Percentiles rank a stretch among this genome's conserved stretches.
These are phyloP conservation scores for Ophiostoma australiae DNA, from an alignment of 2,329 filamentous ascomycete genomes.

Conservation along the genomic window DNA sequence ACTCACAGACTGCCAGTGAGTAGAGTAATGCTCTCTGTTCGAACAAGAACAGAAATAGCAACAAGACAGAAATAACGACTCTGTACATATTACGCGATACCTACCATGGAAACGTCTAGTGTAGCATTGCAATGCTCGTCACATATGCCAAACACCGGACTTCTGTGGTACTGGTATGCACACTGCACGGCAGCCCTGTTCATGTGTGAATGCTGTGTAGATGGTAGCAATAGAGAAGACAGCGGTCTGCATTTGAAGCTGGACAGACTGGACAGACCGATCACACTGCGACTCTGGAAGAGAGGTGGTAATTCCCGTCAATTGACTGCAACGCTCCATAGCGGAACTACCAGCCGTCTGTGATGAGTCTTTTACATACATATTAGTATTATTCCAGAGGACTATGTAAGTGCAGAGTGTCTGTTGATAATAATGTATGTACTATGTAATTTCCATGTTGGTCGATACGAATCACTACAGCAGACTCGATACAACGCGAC, in stretches of 20 bases:
- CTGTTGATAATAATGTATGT: too few species aligned
- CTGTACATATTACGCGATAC: neutral
- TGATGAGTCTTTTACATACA: neutral
- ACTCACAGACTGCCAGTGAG: too few species aligned
- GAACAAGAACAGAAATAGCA: neutral
- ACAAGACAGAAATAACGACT: neutral
- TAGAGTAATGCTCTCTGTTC: too few species aligned
- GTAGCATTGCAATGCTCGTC: neutral
- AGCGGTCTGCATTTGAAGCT: neutral
- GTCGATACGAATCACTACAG: neutral
- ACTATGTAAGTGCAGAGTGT: neutral
- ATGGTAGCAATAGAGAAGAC: too few species aligned
- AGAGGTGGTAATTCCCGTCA: neutral
- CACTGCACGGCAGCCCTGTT: neutral
- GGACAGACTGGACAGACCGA: neutral
- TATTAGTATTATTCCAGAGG: too few species aligned
- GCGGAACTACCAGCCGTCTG: neutral
- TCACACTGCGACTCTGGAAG: neutral
- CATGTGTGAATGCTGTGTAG: neutral
- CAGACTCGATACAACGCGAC: neutral
- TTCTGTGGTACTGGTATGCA: neutral
- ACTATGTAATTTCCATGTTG: too few species aligned
- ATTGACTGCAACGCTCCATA: constrained; percentile 2
- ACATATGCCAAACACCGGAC: constrained; percentile 3
- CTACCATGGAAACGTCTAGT: neutral